Base-by-base conservation (phyloP, 2,329 filamentous ascomycete genomes). In the Fusarium armeniacum region DNA sequence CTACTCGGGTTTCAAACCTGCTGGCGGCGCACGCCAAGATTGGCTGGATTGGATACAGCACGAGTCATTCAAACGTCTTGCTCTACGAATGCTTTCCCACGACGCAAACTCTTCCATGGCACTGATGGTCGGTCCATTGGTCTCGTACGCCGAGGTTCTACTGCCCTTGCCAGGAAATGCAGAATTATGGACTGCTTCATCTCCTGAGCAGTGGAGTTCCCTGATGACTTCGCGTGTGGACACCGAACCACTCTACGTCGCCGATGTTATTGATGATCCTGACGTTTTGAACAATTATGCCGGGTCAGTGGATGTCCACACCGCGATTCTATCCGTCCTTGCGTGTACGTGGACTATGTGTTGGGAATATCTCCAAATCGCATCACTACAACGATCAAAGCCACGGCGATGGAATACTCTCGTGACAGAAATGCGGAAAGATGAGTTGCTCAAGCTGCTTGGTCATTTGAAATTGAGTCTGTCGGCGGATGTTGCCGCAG, bases 41-140 rank as follows among this genome's bases (percentile, higher is more conserved):
- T 80, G 78, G 77, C 30, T 63, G 20, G 41, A 62, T 2, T 77
- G 79, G 78, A 62, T 77, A 3, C 61, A 73, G 11, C 57, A 62
- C 10, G 78, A 80, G 44, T 77, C 74, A 2, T 77, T 73, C 35
- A 80, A 79, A 28, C 67, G 78, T 3, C 60, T 79, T 1, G 70
- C 74, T 2, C 74, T 78, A 16, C 53, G 71, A 12, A 54, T 76
- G n/a, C 58, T 79, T 1, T 65, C 67, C 1, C 77, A 79, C 26
- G 78, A 79, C 18, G 72, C 76, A 9, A 67, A 77, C n/a, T 62
- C 70, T 0, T 79, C 77, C 1, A 72, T 76, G 26, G 71, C 71
- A 2, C 63, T 79, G 2, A 58, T 78, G 32, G 72, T 75, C 6
- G 75, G 74, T 4, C 76, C 77, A 0, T 58, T 76, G 0, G 56